Base-by-base conservation (phyloP, 2,329 filamentous ascomycete species). In the Claviceps pazoutovae region DNA sequence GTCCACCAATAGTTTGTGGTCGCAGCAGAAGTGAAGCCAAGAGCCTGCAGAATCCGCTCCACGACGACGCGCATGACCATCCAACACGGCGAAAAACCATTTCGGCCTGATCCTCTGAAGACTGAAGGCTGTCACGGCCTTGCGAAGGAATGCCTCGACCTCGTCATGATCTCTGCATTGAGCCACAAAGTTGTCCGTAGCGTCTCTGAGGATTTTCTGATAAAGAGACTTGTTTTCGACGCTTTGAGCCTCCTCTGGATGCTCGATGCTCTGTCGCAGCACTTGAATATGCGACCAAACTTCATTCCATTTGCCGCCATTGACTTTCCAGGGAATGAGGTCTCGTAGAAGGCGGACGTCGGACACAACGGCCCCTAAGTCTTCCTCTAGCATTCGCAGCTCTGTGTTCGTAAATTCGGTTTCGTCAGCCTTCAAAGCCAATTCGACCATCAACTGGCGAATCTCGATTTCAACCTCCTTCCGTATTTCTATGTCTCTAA, bases 141-240 rank as follows among this genome's bases (percentile, higher is more conserved):
- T 55, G 43, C 60, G 60, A 1, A 68, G 55, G n/a, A 66, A 59
- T 1, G 34, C 36, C 5, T 68, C 64, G 11, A 64, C 55, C 30
- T 66, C 58, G 8, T 58, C 52, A 1, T 57, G 50, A 5, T 59
- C 55, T 38, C 64, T 59, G 2, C 41, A 43, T 46, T 62, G 57
- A 14, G 57, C 58, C 39, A 64, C 65, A 6, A 46, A 46, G 11
- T 61, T 54, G 44, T 67, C 67, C 3, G 72, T 73, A 2, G 70
- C 51, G 51, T 56, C 59, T 1, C 56, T 54, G 13, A 67, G 53
- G 5, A 61, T 49, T 9, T 55, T 55, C 50, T 63, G 63, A 37
- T 64, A 63, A 14, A 34, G 4, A 34, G 3, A 34, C 30, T 34
- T 34, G 1, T 34, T 34, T 34, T 60, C 57, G 16, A 44, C 14